These are phyloP conservation scores for Chloris gayana DNA, from an alignment of 176 grass and related monocot species.

Conservation along the genomic window DNA sequence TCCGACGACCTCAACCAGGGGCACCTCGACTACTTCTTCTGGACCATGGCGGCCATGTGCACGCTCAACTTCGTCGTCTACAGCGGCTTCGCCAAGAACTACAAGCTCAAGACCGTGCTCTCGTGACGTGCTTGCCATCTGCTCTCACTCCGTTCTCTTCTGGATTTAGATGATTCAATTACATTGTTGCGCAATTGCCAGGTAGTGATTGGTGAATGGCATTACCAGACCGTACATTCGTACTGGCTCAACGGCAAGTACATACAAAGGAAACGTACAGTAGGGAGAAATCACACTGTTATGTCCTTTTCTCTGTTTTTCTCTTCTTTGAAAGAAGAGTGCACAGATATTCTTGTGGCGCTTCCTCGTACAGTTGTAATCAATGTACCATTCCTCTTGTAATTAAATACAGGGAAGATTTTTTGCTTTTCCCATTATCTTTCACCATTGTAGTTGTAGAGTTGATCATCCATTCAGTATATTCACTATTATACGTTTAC, in stretches of 20 bases:
- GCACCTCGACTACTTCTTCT: slow-evolving; percentile 86
- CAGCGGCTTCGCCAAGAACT: slow-evolving; percentile 59
- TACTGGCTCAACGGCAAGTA: not conserved
- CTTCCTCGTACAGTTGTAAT: not conserved
- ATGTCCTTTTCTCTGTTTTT: not conserved
- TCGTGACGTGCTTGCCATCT: slow-evolving; percentile 13
- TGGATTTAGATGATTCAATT: slow-evolving; percentile 4
- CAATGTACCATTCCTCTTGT: not conserved
- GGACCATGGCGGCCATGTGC: slow-evolving; percentile 57
- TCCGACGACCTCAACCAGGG: slow-evolving; percentile 76
- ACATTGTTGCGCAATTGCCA: slow-evolving; percentile 20
- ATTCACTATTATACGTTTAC: too few species aligned
- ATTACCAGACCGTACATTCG: not conserved
- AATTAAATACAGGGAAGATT: not conserved
- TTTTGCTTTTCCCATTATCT: not conserved
- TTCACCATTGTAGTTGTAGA: not conserved
- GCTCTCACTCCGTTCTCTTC: not conserved
- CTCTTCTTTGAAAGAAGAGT: not conserved
- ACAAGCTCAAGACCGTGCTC: slow-evolving; percentile 65
- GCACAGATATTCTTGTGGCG: slow-evolving; percentile 6
- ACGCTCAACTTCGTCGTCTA: slow-evolving; percentile 67
- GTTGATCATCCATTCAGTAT: not conserved
- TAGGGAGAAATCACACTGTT: not conserved
- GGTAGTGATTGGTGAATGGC: not conserved
- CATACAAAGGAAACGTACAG: slow-evolving; percentile 9